These are phyloP conservation scores for Alternaria sp. DNA, from an alignment of 2,329 filamentous ascomycete species.

Conservation along the genomic window DNA sequence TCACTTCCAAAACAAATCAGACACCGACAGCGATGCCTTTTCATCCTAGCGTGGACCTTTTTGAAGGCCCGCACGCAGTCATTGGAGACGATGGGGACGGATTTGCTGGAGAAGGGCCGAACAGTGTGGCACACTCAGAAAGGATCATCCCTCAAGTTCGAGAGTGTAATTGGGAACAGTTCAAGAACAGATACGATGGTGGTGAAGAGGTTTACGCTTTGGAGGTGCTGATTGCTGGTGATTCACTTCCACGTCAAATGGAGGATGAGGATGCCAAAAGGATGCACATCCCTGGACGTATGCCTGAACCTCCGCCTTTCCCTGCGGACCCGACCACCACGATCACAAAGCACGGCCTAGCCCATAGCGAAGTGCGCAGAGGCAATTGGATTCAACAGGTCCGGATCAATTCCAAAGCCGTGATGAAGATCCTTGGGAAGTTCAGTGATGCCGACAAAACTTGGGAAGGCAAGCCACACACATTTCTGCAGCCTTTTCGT, in stretches of 20 bases:
- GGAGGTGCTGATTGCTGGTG: background rate
- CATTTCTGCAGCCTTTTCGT: background rate
- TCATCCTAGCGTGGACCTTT: too few species aligned
- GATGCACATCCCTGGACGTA: background rate
- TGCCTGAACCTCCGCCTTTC: accelerated
- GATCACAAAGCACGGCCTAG: background rate
- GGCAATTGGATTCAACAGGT: background rate
- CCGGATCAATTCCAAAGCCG: background rate
- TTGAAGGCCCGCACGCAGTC: too few species aligned
- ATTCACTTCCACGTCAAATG: background rate
- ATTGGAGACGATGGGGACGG: accelerated
- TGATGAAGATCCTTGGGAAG: background rate
- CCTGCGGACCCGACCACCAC: background rate
- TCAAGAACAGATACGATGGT: background rate
- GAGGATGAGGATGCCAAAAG: background rate
- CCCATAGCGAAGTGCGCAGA: background rate
- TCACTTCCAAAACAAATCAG: background rate
- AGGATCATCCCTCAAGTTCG: background rate
- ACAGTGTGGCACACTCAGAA: accelerated
- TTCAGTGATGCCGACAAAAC: background rate
- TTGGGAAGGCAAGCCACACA: background rate
- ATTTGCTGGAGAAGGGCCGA: background rate
- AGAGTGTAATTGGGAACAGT: background rate
- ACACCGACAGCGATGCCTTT: background rate
- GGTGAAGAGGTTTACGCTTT: background rate